Base-by-base conservation (phyloP, 1,284 basidiomycete genomes). In the Heliocybe sulcata region DNA sequence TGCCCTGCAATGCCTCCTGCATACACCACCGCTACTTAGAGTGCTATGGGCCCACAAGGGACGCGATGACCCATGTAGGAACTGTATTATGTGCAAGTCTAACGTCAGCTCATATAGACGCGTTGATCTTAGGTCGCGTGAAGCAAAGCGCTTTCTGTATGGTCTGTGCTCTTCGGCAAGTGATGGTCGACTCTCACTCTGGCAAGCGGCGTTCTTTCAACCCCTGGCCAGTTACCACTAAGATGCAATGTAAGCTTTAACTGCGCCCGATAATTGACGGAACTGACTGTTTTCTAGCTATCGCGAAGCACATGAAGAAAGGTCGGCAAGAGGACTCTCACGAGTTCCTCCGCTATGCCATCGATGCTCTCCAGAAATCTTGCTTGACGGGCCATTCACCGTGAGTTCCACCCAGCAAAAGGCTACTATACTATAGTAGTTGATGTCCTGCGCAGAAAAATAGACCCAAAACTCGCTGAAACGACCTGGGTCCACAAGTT, bases 291-390 rank as follows among this genome's bases (percentile, higher is more conserved):
- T 20, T 42, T 42, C 14, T 45, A 96, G 93, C 78, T 11, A 95
- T 99, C 61, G 94, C 94, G 14, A 94, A 94, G 68, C 88, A 93
- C 60, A 85, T 99, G 79, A 83, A 87, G 52, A 81, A 76, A 67
- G 93, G 92, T n/a, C 76, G 94, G 59, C 97, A 99, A 71, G 97
- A 99, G 69, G 97, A 99, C 69, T 88, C 96, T 2, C 97, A 99
- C 69, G 97, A 99, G 70, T 99, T 99, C 66, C 82, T 99, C 53
- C 87, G 97, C 27, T 97, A 98, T 69, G 85, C 91, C 23, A 85
- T 98, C 35, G 97, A 99, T 64, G 89, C 89, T 25, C 70, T 98
- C 54, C 95, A 98, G 70, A 91, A 87, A 64, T 84, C 89, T 9
- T 92, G 90, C 66, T 74, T 96, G 54, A 80, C 81, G 47, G 88